Evolutionary conservation across 2,329 filamentous ascomycete species (phyloP), one percentile per base, ranked within the genome.

Genomic region (Fusarium heterosporum): DNA sequence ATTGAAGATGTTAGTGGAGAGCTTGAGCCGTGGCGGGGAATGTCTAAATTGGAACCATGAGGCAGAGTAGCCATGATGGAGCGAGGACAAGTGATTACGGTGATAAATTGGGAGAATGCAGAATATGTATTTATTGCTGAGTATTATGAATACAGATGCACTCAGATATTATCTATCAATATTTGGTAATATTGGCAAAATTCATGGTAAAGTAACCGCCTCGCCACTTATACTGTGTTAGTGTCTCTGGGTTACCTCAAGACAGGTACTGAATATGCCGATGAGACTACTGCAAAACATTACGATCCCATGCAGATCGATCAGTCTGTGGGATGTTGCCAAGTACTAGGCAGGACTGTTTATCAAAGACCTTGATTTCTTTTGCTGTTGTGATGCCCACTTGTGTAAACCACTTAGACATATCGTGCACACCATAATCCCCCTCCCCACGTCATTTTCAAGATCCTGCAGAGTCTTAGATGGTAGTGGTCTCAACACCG

Each of bases 1-100:
- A 51, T 43, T 45, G 55, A 39, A 50, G 55, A 68, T 64, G 55
- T 55, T 58, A 42, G 67, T 46, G 65, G 55, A 61, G 39, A 68
- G 43, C 38, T 45, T 42, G 41, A 61, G 54, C 54, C 39, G 28
- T 28, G 55, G 39, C 48, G 42, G 42, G 64, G 61, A 61, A 51
- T 42, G 28, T 42, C 30, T 30, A 43, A 48, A 41, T 41, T 29
- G 46, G 34, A 39, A 14, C 25, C 17, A 22, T 38, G 14, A 45
- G 19, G 22, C 30, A 39, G 14, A 32, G 29, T 11, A 39, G n/a
- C 19, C 57, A 64, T 64, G 53, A 64, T 46, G 39, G 32, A 36
- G 14, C n/a, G 7, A 51, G 17, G 25, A n/a, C 9, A 38, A 5
- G 11, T 16, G 13, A 14, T 16, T 22, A 29, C 48, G 42, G n/a